Base-by-base conservation (phyloP, 179 eudicot species). In the Nepenthes alata region DNA sequence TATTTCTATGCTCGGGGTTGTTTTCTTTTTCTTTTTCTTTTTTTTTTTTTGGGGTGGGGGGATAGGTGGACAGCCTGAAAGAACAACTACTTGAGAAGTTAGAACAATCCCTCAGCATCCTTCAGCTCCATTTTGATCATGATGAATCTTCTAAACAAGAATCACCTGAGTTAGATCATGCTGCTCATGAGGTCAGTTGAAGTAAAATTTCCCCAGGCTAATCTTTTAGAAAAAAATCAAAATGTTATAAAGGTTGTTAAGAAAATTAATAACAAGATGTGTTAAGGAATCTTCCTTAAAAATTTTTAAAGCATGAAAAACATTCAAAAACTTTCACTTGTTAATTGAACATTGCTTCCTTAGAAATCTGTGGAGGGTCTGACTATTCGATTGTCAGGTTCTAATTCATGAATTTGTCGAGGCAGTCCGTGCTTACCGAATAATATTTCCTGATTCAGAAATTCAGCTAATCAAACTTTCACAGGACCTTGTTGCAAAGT, bases 371-470 rank as follows among this genome's bases (percentile, higher is more conserved):
- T 47, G 6, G 44, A 63, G 62, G 60, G 13, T 47, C 65, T 58
- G 15, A 68, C 55, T 44, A 12, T 49, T 59, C 8, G 51, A 45
- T 66, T 16, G 35, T 12, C 77, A 93, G 98, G 88, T 73, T 72
- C 85, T 94, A 51, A 82, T 83, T 68, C 77, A 77, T 69, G 97
- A 87, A 63, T 82, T 89, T 80, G 87, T 78, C 72, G 95, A 89
- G 83, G 97, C 97, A 76, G 71, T 89, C 60, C 89, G 93, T 61
- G 98, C 97, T 73, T 93, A 83, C 71, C 81, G 79, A 75, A 82
- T 72, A 57, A 89, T 93, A 75, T 89, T 93, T 70, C 91, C 91
- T 64, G 85, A 93, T 85, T 87, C 98, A 36, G 95, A 87, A 62
- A 75, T 76, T 68, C 82, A 87, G 39, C 83, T 93, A 68, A 76